phyloP scores from a whole-genome alignment of 306 rosid genomes.

The Elaeagnus macrophylla region DNA sequence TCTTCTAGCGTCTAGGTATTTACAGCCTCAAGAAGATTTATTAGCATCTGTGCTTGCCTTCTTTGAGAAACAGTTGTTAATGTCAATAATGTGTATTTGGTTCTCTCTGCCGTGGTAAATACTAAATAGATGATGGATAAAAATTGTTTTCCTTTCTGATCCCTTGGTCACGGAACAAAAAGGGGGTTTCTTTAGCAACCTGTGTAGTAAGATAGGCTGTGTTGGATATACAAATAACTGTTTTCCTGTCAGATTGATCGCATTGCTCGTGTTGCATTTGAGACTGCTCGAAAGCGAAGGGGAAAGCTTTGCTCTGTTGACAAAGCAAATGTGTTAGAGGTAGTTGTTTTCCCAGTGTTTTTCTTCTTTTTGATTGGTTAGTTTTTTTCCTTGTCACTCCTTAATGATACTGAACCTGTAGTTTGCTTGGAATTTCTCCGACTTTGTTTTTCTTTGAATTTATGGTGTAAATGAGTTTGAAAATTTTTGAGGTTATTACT shows the following conservation, averaged over 20 bases:
- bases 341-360: constrained; percentile 5
- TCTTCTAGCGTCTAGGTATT: too few species aligned
- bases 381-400: not conserved
- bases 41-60: too few species aligned
- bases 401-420: not conserved
- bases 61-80: too few species aligned
- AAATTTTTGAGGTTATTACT: not conserved
- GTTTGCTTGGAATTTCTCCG: not conserved
- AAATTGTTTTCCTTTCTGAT: too few species aligned
- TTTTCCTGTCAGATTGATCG: constrained; percentile 78
- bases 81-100: too few species aligned
- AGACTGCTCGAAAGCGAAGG: constrained; percentile 65
- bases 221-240: constrained; percentile 12
- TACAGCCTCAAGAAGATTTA: too few species aligned
- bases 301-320: constrained; percentile 89
- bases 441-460: not conserved
- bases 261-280: constrained; percentile 77
- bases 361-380: not conserved
- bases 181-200: too few species aligned
- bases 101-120: too few species aligned
- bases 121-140: too few species aligned
- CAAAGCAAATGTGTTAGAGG: constrained; percentile 97
- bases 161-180: too few species aligned
- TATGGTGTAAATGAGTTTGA: too few species aligned
- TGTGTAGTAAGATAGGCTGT: too few species aligned